These are phyloP conservation scores for Diaporthe velutina DNA, from an alignment of 2,329 filamentous ascomycete genomes.

Conservation along the genomic window DNA sequence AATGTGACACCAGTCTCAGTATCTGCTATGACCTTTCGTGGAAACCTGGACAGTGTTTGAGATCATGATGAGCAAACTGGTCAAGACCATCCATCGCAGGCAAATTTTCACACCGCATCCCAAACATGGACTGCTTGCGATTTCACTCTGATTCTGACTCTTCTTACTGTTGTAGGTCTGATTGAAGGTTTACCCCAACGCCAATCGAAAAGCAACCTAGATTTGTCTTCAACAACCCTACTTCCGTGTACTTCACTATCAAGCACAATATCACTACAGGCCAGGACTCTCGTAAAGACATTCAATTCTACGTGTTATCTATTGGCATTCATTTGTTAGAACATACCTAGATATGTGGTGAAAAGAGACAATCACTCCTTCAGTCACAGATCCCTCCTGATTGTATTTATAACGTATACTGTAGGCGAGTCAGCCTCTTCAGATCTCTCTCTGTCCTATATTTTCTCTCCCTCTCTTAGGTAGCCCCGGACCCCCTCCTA, in stretches of 20 bases:
- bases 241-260: too few relatives aligned
- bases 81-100: not conserved
- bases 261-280: too few relatives aligned
- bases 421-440: too few relatives aligned
- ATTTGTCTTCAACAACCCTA: not conserved
- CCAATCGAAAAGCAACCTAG: not conserved
- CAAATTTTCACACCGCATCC: not conserved
- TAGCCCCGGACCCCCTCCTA: too few relatives aligned
- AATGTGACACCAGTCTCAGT: slow-evolving; percentile 1
- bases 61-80: not conserved
- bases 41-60: not conserved
- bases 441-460: too few relatives aligned
- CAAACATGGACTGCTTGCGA: not conserved
- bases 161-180: not conserved
- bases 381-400: too few relatives aligned
- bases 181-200: not conserved
- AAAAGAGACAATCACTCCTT: too few relatives aligned
- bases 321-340: not conserved
- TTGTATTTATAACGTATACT: too few relatives aligned
- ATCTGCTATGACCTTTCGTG: not conserved
- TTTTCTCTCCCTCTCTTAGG: too few relatives aligned
- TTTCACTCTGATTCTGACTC: not conserved
- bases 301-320: not conserved
- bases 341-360: too few relatives aligned
- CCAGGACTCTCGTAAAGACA: not conserved